phyloP scores from a whole-genome alignment of 2,329 filamentous ascomycete genomes.

The Myriosclerotinia scirpicola region DNA sequence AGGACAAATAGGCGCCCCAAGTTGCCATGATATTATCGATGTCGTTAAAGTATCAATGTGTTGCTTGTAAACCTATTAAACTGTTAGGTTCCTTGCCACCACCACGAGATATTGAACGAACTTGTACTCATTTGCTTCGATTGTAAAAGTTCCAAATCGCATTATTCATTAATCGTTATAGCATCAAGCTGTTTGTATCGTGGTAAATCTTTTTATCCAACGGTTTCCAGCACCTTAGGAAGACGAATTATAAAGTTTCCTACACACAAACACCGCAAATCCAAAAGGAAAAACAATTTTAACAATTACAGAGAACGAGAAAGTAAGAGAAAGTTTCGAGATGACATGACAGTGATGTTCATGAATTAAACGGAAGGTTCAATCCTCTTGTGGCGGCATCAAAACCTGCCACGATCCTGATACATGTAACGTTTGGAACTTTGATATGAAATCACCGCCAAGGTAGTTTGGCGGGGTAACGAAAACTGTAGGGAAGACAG shows the following conservation, averaged over 20 bases:
- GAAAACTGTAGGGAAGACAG: neutral
- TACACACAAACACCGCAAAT: neutral
- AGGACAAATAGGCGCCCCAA: conserved; percentile 31
- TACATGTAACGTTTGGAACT: conserved; percentile 9
- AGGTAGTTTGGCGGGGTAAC: neutral
- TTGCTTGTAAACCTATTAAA: neutral
- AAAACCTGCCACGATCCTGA: conserved; percentile 15
- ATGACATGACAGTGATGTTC: neutral
- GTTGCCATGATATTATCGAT: conserved; percentile 27
- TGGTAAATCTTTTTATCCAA: neutral
- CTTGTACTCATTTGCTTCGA: neutral
- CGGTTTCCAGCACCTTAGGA: conserved; percentile 22
- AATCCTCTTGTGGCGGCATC: neutral
- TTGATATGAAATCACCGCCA: neutral
- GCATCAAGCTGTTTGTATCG: conserved; percentile 6
- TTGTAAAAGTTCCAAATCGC: neutral
- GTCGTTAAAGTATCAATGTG: neutral
- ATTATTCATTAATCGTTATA: neutral
- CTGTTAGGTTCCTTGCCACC: neutral
- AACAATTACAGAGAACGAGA: neutral
- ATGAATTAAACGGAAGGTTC: neutral
- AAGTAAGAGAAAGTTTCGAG: neutral
- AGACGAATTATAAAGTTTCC: conserved; percentile 1
- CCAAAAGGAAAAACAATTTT: neutral
- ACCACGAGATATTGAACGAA: neutral